Conservation (phyloP, 1,284 basidiomycete species). For the Mycosarcoma maydis region DNA sequence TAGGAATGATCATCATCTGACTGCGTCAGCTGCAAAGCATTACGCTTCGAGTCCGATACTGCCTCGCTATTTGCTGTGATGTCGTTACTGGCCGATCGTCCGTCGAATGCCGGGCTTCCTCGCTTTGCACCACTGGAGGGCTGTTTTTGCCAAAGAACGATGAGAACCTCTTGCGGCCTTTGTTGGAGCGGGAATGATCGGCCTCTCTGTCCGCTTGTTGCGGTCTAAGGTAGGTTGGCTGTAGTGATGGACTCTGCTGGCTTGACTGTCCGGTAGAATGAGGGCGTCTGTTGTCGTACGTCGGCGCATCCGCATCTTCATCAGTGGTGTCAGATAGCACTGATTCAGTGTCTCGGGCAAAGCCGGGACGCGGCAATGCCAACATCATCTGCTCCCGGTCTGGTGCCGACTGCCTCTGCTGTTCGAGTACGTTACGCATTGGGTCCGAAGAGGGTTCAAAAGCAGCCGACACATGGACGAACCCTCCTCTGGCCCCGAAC, state of each 20-base stretch:
- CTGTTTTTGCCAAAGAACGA: slow-evolving; percentile 16
- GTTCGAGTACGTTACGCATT: slow-evolving; percentile 16
- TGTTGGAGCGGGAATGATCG: neutral
- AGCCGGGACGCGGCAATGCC: slow-evolving; percentile 36
- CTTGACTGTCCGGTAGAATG: neutral
- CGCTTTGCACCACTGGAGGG: neutral
- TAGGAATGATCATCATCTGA: no score
- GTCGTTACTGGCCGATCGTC: slow-evolving; percentile 6
- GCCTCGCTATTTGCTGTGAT: slow-evolving; percentile 28
- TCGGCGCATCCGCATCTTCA: slow-evolving; percentile 37
- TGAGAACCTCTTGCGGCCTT: slow-evolving; percentile 16
- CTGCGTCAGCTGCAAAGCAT: neutral
- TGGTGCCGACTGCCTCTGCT: slow-evolving; percentile 9
- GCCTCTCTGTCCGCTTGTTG: neutral
- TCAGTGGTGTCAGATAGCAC: slow-evolving; percentile 42
- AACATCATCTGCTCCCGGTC: slow-evolving; percentile 40
- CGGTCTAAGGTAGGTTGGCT: neutral
- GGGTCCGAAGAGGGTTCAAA: slow-evolving; percentile 31
- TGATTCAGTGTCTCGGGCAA: slow-evolving; percentile 33
- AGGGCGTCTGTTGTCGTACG: no score
- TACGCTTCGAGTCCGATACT: slow-evolving; percentile 19
- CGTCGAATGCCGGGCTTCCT: neutral
- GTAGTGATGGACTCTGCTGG: neutral
- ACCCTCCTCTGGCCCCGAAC: slow-evolving; percentile 29
- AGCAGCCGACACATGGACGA: slow-evolving; percentile 19